Conservation (phyloP, 2,329 filamentous ascomycete genomes). For the Xylariales sp. region DNA sequence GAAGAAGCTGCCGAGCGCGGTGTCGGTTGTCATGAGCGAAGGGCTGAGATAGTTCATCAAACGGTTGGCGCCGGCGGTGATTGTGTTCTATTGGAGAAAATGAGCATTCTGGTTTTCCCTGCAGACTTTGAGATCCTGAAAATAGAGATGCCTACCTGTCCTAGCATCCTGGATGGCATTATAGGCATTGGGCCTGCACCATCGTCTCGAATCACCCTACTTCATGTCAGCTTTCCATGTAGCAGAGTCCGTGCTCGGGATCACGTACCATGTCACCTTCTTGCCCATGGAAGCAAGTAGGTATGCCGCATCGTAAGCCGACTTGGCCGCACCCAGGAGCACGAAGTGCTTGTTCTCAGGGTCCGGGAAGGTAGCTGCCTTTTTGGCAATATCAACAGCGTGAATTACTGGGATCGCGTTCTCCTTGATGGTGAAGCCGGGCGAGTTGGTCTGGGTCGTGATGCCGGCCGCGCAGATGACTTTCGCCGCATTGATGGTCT, state of each 20-base stretch:
- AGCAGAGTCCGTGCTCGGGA: background rate
- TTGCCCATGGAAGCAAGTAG: conserved; percentile 11
- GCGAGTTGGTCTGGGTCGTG: conserved; percentile 14
- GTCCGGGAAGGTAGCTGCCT: background rate
- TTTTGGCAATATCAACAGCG: conserved; percentile 5
- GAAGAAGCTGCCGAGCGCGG: conserved; percentile 4
- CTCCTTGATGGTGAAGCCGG: conserved; percentile 12
- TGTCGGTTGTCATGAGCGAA: conserved; percentile 11
- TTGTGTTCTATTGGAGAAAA: conserved; percentile 4
- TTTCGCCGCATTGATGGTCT: conserved; percentile 13
- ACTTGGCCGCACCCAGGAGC: conserved; percentile 13
- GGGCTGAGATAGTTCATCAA: conserved; percentile 13
- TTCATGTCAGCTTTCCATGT: background rate
- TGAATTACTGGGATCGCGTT: conserved; percentile 10
- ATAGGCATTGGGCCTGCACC: conserved; percentile 14
- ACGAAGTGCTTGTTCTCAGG: conserved; percentile 4
- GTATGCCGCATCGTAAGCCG: conserved; percentile 14
- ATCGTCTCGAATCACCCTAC: conserved; percentile 11
- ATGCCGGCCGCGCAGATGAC: conserved; percentile 24
- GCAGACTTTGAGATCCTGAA: background rate
- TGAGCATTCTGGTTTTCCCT: too few species aligned
- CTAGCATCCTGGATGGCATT: conserved; percentile 10
- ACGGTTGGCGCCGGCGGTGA: conserved; percentile 7
- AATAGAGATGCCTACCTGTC: background rate
- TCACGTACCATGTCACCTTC: conserved; percentile 11